Percentiles rank a stretch among this genome's conserved stretches.
These are phyloP conservation scores for Gloeopeniophorella convolvens DNA, from an alignment of 768 basidiomycete species.

Conservation along the genomic window DNA sequence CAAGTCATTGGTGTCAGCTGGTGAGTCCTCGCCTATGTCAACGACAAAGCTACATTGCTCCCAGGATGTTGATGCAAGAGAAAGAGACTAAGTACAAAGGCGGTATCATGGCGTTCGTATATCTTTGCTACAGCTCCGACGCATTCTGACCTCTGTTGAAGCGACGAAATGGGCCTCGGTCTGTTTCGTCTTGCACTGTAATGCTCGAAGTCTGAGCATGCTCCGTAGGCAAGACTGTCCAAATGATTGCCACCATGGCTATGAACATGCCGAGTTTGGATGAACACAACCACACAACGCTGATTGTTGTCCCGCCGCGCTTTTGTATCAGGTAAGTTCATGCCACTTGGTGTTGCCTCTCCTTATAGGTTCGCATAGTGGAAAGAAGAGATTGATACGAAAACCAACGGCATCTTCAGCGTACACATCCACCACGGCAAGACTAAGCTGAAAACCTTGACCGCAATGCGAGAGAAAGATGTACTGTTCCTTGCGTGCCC, in stretches of 20 bases:
- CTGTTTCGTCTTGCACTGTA: constrained; percentile 9
- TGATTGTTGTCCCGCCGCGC: constrained; percentile 74
- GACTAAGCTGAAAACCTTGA: constrained; percentile 52
- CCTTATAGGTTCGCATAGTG: constrained; percentile 35
- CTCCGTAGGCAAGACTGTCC: constrained; percentile 56
- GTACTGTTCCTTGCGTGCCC: constrained; percentile 26
- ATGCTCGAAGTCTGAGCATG: not conserved
- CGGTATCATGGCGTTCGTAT: constrained; percentile 54
- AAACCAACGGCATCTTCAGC: constrained; percentile 54
- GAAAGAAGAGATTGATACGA: constrained; percentile 67
- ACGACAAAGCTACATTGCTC: no score
- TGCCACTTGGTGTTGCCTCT: not conserved
- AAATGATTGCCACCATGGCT: constrained; percentile 76
- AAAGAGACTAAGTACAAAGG: constrained; percentile 40
- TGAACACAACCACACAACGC: constrained; percentile 47
- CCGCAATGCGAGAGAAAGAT: constrained; percentile 46
- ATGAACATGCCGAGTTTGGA: constrained; percentile 49
- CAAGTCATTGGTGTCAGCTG: constrained; percentile 75
- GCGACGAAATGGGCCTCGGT: constrained; percentile 65
- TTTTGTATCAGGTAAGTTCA: constrained; percentile 54
- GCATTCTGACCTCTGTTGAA: constrained; percentile 21
- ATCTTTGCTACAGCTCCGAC: not conserved
- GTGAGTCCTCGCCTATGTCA: constrained; percentile 28
- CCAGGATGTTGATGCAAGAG: constrained; percentile 66
- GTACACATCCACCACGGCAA: constrained; percentile 70